phyloP scores from a whole-genome alignment of 169 alveolate genomes.

The Cryptosporidium sp. region DNA sequence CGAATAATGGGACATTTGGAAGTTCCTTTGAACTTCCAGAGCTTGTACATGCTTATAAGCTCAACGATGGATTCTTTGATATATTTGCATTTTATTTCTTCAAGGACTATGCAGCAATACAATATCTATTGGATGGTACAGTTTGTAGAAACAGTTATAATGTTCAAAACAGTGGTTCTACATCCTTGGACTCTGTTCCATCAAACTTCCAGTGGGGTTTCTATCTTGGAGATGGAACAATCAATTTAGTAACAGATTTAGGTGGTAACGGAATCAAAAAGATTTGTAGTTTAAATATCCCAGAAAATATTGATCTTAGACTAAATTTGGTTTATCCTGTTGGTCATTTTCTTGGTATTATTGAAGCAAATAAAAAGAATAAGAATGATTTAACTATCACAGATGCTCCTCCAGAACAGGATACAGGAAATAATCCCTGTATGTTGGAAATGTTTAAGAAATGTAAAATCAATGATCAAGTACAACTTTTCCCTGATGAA shows the following conservation, averaged over 20 bases:
- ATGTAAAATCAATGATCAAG: conserved; percentile 35
- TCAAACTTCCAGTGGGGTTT: conserved; percentile 55
- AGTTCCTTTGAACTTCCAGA: conserved; percentile 29
- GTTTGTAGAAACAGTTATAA: conserved; percentile 36
- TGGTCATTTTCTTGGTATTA: conserved; percentile 44
- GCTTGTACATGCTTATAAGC: conserved; percentile 40
- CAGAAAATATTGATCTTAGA: conserved; percentile 25
- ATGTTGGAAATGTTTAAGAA: conserved; percentile 33
- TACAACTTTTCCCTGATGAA: conserved; percentile 20
- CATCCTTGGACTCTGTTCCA: neutral
- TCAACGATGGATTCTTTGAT: conserved; percentile 49
- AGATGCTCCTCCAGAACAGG: conserved; percentile 1
- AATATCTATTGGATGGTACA: conserved; percentile 37
- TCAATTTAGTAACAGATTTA: neutral
- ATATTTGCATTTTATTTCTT: conserved; percentile 50
- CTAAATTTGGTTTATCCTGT: conserved; percentile 60
- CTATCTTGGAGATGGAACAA: conserved; percentile 19
- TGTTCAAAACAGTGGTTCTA: neutral
- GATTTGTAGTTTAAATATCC: conserved; percentile 21
- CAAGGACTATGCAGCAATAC: conserved; percentile 43
- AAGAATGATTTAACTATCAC: neutral
- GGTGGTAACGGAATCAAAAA: conserved; percentile 2
- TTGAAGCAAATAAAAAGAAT: conserved; percentile 3
- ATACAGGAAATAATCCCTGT: neutral
- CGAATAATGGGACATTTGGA: conserved; percentile 50